Percentiles rank a stretch among this genome's conserved stretches.
Conservation (phyloP, 148 eudicot genomes). For the Cornus controversa region DNA sequence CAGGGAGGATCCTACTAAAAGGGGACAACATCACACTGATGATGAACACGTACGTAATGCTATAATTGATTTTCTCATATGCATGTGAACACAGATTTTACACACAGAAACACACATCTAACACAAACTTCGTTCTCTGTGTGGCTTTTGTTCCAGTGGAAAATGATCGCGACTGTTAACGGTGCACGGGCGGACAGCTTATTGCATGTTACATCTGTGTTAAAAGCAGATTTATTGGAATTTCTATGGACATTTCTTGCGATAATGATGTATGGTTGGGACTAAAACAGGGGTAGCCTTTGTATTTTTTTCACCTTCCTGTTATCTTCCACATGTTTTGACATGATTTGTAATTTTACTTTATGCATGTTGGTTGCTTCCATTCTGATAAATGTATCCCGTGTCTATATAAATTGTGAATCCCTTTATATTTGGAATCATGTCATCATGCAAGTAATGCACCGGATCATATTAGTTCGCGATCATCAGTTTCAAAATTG, state of each 20-base stretch:
- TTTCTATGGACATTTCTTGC: neutral
- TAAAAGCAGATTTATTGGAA: neutral
- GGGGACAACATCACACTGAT: slow-evolving; percentile 85
- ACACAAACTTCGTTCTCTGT: neutral
- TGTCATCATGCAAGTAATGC: neutral
- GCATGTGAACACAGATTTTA: neutral
- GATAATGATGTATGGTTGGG: neutral
- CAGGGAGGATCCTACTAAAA: slow-evolving; percentile 76
- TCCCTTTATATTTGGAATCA: no score
- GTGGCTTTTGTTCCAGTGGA: neutral
- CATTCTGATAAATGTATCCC: no score
- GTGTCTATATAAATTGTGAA: no score
- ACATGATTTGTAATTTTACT: no score
- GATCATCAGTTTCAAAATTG: neutral
- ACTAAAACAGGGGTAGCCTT: neutral
- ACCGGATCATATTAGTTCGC: neutral
- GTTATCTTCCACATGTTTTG: neutral
- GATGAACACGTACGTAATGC: slow-evolving; percentile 65
- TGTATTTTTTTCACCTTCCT: neutral
- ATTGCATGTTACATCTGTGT: neutral
- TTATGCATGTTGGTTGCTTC: no score
- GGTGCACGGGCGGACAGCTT: neutral
- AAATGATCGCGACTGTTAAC: neutral
- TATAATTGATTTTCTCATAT: neutral
- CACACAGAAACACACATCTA: neutral